Base-by-base conservation (phyloP, 2,329 filamentous ascomycete genomes). In the Tetracladium maxilliforme region DNA sequence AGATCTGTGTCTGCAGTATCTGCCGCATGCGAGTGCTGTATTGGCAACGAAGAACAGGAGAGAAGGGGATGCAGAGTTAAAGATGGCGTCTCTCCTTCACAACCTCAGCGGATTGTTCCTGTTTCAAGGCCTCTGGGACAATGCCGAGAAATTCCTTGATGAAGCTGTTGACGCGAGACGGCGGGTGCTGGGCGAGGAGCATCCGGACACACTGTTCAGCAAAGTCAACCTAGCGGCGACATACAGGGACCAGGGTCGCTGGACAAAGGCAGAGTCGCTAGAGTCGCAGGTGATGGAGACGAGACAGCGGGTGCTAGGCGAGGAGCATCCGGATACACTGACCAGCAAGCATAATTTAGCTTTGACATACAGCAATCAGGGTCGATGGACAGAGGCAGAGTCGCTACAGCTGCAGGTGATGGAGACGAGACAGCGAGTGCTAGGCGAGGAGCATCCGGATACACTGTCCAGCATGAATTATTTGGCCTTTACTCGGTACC, bases 381-480 rank as follows among this genome's bases (percentile, higher is more conserved):
- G 20, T 7, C 13, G 18, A 9, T 14, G 24, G 24, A 14, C 9
- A 4, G 22, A 25, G n/a, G 14, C 19, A 7, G 16, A 30, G 13
- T 3, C 3, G 14, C 15, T 31, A 14, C 7, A 7, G 15, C 12
- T 6, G n/a, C 14, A 19, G 7, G 22, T 22, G 4, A 13, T 31
- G 9, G 13, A 19, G 11, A 9, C 14, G 13, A 7, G 6, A 4
- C 13, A 27, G 25, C 24, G 15, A 11, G 16, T 26, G 5, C 19
- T 33, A 7, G 31, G 31, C 4, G 7, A 19, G 5, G 24, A 26
- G 19, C 29, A 33, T 18, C 26, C 29, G 7, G 23, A 28, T 12
- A 31, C 26, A 13, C 13, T 33, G 24, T 24, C 22, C 3, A 31
- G 26, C 22, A 32, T 32, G 28, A 20, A 10, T 16, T 30, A 32